phyloP scores from a whole-genome alignment of 164 flowering plant genomes.

The Brasenia schreberi region DNA sequence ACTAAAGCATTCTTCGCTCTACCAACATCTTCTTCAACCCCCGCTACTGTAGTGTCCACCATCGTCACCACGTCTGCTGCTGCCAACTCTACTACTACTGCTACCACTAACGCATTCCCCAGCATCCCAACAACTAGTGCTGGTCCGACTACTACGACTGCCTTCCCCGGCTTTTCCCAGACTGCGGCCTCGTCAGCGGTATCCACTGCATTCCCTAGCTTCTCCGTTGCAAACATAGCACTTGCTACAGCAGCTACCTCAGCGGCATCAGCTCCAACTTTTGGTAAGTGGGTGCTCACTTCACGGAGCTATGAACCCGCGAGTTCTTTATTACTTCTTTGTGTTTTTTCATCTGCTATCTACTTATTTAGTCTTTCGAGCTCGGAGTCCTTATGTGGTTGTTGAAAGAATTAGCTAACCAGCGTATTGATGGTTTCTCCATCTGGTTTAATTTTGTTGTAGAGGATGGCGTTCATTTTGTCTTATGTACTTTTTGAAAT shows the following conservation, averaged over 20 bases:
- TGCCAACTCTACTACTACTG: constrained; percentile 19
- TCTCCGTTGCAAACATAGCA: constrained; percentile 25
- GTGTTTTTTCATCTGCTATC: not conserved
- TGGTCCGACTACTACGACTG: constrained; percentile 1
- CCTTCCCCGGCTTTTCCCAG: too few species aligned
- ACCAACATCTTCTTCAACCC: constrained; percentile 7
- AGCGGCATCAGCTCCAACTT: constrained; percentile 25
- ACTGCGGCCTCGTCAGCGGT: constrained; percentile 1
- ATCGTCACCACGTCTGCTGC: constrained; percentile 11
- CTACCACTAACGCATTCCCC: constrained; percentile 3
- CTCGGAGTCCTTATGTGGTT: too few species aligned
- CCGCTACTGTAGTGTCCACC: constrained; percentile 17
- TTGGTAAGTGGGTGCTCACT: constrained; percentile 25
- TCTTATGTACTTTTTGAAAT: too few species aligned
- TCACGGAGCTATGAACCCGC: not conserved
- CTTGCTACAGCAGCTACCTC: constrained; percentile 22
- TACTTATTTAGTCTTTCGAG: too few species aligned
- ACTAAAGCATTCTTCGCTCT: constrained; percentile 14
- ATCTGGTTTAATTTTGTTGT: too few species aligned
- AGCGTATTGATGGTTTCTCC: too few species aligned
- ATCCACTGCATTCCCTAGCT: constrained; percentile 17
- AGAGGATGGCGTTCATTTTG: too few species aligned
- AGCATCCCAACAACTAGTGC: not conserved
- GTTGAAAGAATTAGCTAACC: too few species aligned
- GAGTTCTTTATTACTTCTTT: not conserved